Conservation (phyloP, 2,329 filamentous ascomycete species). For the Rhytidhysteron rufulum region DNA sequence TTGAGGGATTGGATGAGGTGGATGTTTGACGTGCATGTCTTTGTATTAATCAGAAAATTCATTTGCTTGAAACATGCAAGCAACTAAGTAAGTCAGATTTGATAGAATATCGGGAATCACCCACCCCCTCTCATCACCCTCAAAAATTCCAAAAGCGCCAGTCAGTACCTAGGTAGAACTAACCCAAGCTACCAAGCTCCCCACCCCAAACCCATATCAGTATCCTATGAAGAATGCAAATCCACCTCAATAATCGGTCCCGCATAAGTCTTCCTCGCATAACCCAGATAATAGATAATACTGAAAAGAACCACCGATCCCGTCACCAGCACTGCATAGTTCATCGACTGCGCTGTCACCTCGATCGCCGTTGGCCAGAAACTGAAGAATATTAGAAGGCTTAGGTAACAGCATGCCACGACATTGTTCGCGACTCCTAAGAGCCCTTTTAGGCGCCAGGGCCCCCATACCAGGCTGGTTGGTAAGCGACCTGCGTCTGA, state of each 20-base stretch:
- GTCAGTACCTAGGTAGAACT: neutral
- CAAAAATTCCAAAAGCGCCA: neutral
- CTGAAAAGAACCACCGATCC: conserved; percentile 25
- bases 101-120: neutral
- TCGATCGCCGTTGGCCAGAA: conserved; percentile 27
- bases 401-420: conserved; percentile 27
- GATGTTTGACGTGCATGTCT: no score
- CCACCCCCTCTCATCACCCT: neutral
- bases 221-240: neutral
- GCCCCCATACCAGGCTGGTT: conserved; percentile 25
- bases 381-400: conserved; percentile 32
- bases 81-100: no score
- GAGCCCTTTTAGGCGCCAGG: conserved; percentile 28
- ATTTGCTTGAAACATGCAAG: neutral
- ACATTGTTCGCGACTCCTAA: conserved; percentile 29
- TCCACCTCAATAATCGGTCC: conserved; percentile 32
- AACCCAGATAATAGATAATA: conserved; percentile 27
- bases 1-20: no score
- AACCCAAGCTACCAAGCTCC: neutral
- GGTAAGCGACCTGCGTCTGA: conserved; percentile 19
- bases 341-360: conserved; percentile 21
- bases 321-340: conserved; percentile 31
- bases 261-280: conserved; percentile 26
- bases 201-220: neutral
- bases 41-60: no score